Evolutionary conservation across 106 monocot species (phyloP), one percentile per base, ranked within the genome.

Genomic region (Iris macrosiphon): DNA sequence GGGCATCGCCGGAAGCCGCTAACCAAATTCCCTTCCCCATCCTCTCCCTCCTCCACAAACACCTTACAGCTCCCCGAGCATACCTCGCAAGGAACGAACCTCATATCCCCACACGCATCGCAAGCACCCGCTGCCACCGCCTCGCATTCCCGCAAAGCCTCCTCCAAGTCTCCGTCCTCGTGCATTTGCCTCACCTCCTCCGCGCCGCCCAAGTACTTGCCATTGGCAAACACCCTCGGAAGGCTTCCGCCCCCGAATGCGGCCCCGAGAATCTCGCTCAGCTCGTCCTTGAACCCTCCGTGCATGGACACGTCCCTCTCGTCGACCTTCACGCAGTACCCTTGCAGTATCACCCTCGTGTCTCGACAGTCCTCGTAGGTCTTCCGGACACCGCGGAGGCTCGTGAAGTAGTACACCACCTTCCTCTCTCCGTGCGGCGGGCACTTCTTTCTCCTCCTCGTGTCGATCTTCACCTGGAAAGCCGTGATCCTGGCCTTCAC

Each of bases 271-370:
- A 90, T 49, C 48, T 53, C 62, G 0, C 40, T 61, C 61, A 98
- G 59, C 62, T 98, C 86, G 33, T 90, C 75, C 64, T 67, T 77
- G 67, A 77, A 98, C 1, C 63, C 83, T 5, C 30, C 62, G 45
- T 98, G 79, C 87, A 90, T 75, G 6, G 90, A 98, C 1, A 83
- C 73, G 62, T 98, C 96, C 57, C 89, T 65, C 72, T 96, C 96
- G 49, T 96, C 89, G 44, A 90, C 40, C 13, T 60, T 61, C 3
- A 87, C 72, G 4, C 77, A 57, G 38, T 84, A 84, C 3, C 80
- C 72, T 34, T 58, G 64, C 1, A 91, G 56, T 17, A 99, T 80
- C 19, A 54, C 40, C 25, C 43, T 62, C 3, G 63, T 59, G 0
- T 38, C 39, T 55, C 64, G 60, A 51, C 98, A 98, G 40, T 98